These are phyloP conservation scores for Chaetomium fimeti DNA, from an alignment of 495 filamentous ascomycete species.

Conservation along the genomic window DNA sequence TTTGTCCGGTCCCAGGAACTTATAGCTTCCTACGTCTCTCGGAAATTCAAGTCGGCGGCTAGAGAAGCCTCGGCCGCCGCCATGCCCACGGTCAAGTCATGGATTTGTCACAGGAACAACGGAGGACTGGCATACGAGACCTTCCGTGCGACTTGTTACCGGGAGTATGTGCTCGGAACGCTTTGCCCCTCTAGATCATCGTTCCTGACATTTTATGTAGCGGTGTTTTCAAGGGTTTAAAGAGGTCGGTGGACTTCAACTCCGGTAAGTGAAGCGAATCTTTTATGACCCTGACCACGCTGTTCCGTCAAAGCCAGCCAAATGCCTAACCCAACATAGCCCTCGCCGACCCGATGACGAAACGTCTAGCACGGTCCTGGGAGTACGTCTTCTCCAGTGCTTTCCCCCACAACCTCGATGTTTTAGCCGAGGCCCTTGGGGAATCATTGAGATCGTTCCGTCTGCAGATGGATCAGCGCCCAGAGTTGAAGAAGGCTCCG, in stretches of 20 bases:
- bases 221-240: constrained; percentile 33
- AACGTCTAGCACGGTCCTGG: constrained; percentile 49
- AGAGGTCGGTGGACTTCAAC: constrained; percentile 47
- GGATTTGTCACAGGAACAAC: constrained; percentile 46
- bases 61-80: background rate
- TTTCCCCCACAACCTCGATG: constrained; percentile 22
- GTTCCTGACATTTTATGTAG: constrained; percentile 19
- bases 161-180: constrained; percentile 38
- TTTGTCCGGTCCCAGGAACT: background rate
- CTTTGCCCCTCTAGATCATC: constrained; percentile 13
- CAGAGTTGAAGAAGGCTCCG: constrained; percentile 16
- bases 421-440: constrained; percentile 13
- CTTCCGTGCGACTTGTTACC: constrained; percentile 56
- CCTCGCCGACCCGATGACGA: constrained; percentile 50
- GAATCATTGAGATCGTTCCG: constrained; percentile 35
- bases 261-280: constrained; percentile 33
- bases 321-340: constrained; percentile 11
- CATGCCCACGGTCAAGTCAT: constrained; percentile 28
- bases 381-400: constrained; percentile 43
- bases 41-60: background rate
- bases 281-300: too few species aligned
- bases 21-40: background rate
- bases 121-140: constrained; percentile 54
- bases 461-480: constrained; percentile 31
- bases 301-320: background rate